These are phyloP conservation scores for Jasminum sambac DNA, from an alignment of 257 asterid species.

Conservation along the genomic window DNA sequence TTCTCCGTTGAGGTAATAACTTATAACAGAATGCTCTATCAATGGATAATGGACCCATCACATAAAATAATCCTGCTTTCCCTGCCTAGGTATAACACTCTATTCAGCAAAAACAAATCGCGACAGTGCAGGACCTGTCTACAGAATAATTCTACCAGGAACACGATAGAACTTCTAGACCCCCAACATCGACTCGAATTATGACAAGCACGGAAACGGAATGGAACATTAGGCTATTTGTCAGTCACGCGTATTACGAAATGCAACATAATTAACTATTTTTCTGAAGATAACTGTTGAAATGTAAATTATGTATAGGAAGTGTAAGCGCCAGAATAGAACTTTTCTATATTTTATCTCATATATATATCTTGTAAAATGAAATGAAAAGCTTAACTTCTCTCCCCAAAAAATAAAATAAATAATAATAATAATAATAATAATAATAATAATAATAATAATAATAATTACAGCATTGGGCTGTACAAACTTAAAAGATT, in stretches of 20 bases:
- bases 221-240: not conserved
- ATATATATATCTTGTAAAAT: too few relatives aligned
- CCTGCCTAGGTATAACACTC: not conserved
- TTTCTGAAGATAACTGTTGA: slow-evolving; percentile 22
- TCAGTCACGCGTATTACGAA: not conserved
- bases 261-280: not conserved
- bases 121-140: not conserved
- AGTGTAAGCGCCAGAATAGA: too few relatives aligned
- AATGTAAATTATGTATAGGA: too few relatives aligned
- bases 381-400: too few relatives aligned
- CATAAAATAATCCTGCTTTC: not conserved
- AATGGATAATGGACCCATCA: not conserved
- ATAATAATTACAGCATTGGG: too few relatives aligned
- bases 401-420: too few relatives aligned
- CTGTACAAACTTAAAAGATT: slow-evolving; percentile 16
- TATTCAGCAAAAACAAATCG: not conserved
- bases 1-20: slow-evolving; percentile 4
- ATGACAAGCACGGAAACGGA: not conserved
- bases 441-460: too few relatives aligned
- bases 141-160: not conserved
- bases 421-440: too few relatives aligned
- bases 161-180: slow-evolving; percentile 10
- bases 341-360: too few relatives aligned
- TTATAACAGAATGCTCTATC: not conserved
- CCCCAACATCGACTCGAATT: not conserved